Percentiles rank a stretch among this genome's conserved stretches.
Evolutionary conservation across 179 eudicot genomes (phyloP).

Genomic region (Vitellaria paradoxa): DNA sequence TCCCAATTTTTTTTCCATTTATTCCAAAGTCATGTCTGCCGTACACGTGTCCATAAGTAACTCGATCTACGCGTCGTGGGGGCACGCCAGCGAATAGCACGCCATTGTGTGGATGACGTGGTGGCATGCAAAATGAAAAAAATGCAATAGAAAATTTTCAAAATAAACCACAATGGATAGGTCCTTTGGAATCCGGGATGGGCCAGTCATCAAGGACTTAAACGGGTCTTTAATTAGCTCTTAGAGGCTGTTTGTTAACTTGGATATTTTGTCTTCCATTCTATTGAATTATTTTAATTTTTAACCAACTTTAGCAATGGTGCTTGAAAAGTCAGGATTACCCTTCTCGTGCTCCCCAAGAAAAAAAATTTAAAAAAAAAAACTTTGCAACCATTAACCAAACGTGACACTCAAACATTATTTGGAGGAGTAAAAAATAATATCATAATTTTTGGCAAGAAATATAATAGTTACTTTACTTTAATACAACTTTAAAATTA

Average conservation of each 20-base stretch:
- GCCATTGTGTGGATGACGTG: conserved; percentile 62
- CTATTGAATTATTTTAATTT: neutral
- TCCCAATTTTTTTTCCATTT: conserved; percentile 11
- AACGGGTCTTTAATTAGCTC: neutral
- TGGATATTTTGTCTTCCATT: neutral
- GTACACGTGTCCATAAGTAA: conserved; percentile 47
- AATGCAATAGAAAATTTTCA: neutral
- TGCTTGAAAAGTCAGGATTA: neutral
- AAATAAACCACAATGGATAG: conserved; percentile 10
- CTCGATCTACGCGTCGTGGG: conserved; percentile 53
- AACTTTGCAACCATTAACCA: no score
- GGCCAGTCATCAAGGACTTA: conserved; percentile 15
- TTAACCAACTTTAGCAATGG: neutral
- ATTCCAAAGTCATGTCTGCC: conserved; percentile 15
- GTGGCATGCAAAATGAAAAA: neutral
- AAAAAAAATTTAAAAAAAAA: no score
- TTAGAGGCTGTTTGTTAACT: neutral
- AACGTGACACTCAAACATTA: no score
- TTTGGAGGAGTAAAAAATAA: no score
- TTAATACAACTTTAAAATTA: no score
- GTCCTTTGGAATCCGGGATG: conserved; percentile 27
- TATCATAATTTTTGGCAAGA: no score
- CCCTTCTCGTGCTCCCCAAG: neutral
- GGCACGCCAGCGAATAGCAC: conserved; percentile 44
- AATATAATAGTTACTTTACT: no score